phyloP scores from a whole-genome alignment of 2,329 filamentous ascomycete species.

The Trichoderma semiorbis region DNA sequence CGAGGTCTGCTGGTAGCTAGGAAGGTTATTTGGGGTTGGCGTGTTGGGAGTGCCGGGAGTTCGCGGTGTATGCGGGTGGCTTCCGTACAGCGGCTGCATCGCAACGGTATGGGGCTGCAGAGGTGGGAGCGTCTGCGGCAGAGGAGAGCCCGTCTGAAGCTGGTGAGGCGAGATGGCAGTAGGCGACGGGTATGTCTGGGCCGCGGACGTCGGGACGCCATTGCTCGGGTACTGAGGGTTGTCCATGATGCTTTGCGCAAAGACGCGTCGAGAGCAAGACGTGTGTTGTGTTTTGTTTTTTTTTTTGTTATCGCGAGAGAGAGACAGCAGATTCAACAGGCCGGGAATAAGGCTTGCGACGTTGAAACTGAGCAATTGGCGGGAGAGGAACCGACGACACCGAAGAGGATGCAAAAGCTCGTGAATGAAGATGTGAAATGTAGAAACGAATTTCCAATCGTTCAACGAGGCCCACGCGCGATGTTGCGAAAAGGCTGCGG shows the following conservation, averaged over 20 bases:
- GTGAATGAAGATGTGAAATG: conserved; percentile 18
- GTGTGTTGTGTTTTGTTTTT: background rate
- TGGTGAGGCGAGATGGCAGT: conserved; percentile 52
- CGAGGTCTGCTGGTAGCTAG: conserved; percentile 50
- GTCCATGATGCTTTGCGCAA: conserved; percentile 48
- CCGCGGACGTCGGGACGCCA: conserved; percentile 50
- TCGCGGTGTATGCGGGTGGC: conserved; percentile 59
- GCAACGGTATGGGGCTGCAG: conserved; percentile 46
- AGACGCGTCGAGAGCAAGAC: conserved; percentile 29
- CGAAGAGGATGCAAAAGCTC: background rate
- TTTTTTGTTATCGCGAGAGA: background rate
- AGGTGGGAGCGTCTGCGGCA: conserved; percentile 54
- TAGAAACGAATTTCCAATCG: background rate
- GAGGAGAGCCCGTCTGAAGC: conserved; percentile 45
- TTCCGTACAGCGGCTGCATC: conserved; percentile 51
- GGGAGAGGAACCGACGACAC: background rate
- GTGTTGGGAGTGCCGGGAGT: conserved; percentile 62
- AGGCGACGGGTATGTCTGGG: conserved; percentile 49
- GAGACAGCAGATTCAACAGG: background rate
- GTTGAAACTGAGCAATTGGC: conserved; percentile 17
- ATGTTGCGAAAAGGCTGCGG: conserved; percentile 26
- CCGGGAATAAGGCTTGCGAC: background rate
- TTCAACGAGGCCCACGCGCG: conserved; percentile 25
- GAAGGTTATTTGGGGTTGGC: conserved; percentile 53
- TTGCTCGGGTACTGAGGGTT: conserved; percentile 52